Percentiles rank a stretch among this genome's conserved stretches.
Conservation (phyloP, 2,329 filamentous ascomycete genomes). For the Mycosphaerelloides madeirae region DNA sequence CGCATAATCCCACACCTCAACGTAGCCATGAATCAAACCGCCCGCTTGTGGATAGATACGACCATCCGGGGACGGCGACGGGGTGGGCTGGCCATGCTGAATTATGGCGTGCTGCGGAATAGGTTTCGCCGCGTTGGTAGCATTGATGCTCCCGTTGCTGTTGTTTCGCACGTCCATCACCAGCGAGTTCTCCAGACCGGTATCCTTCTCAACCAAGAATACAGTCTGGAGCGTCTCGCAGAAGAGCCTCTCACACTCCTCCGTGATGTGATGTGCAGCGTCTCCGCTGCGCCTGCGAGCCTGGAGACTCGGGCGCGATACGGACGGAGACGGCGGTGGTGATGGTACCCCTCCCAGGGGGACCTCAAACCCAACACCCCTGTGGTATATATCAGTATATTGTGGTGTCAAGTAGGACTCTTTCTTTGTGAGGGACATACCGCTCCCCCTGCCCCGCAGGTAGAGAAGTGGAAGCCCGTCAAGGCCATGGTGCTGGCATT, state of each 20-base stretch:
- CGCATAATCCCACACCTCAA: conserved; percentile 83
- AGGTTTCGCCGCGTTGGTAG: conserved; percentile 10
- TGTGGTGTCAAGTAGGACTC: neutral
- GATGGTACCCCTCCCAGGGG: conserved; percentile 73
- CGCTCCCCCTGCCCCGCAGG: conserved; percentile 68
- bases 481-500: conserved; percentile 64
- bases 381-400: conserved; percentile 51
- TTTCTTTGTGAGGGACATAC: conserved; percentile 12
- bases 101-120: conserved; percentile 19
- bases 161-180: conserved; percentile 66
- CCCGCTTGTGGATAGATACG: conserved; percentile 17
- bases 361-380: conserved; percentile 95
- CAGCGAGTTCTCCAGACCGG: conserved; percentile 72
- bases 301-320: conserved; percentile 24
- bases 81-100: conserved; percentile 32
- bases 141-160: conserved; percentile 25
- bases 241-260: conserved; percentile 99
- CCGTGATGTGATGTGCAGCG: conserved; percentile 94
- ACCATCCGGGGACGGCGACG: conserved; percentile 34
- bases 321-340: conserved; percentile 72
- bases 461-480: conserved; percentile 89
- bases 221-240: conserved; percentile 89
- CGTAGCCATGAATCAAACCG: conserved; percentile 54
- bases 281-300: conserved; percentile 58
- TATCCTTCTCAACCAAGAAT: conserved; percentile 93